These are phyloP conservation scores for Casuarina equisetifolia DNA, from an alignment of 306 rosid species.

Conservation along the genomic window DNA sequence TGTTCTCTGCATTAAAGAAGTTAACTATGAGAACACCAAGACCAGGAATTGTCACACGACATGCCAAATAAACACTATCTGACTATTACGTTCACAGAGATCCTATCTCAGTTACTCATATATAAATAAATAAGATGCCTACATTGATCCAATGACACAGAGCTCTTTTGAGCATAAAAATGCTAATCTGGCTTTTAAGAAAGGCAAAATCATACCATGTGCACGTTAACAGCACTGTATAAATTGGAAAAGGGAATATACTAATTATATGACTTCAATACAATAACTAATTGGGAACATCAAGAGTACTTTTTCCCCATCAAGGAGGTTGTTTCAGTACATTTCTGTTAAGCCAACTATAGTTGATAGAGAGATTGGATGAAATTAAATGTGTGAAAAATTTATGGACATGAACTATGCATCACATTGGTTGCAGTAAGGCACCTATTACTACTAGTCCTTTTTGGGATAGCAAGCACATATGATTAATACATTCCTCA, in stretches of 20 bases:
- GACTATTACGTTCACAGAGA: not conserved
- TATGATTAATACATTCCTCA: too few species aligned
- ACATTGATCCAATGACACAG: not conserved
- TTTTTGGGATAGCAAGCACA: too few species aligned
- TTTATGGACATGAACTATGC: too few species aligned
- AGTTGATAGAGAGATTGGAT: too few species aligned
- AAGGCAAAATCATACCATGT: not conserved
- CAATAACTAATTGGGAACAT: not conserved
- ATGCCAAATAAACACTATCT: not conserved
- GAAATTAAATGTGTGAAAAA: too few species aligned
- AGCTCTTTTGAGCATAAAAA: not conserved
- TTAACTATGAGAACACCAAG: slow-evolving; percentile 23
- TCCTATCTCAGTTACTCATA: not conserved
- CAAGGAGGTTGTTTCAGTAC: too few species aligned
- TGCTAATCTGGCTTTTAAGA: not conserved
- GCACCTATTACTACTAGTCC: too few species aligned
- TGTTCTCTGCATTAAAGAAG: slow-evolving; percentile 69
- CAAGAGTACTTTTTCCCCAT: not conserved
- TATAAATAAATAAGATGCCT: not conserved
- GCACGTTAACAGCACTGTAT: too few species aligned
- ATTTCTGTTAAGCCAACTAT: too few species aligned
- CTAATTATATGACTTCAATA: too few species aligned
- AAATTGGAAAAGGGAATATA: too few species aligned
- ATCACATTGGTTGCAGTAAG: too few species aligned
- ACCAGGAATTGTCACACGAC: slow-evolving; percentile 9